Evolutionary conservation across 2,329 filamentous ascomycete species (phyloP).

Genomic region (Beauveria australis): DNA sequence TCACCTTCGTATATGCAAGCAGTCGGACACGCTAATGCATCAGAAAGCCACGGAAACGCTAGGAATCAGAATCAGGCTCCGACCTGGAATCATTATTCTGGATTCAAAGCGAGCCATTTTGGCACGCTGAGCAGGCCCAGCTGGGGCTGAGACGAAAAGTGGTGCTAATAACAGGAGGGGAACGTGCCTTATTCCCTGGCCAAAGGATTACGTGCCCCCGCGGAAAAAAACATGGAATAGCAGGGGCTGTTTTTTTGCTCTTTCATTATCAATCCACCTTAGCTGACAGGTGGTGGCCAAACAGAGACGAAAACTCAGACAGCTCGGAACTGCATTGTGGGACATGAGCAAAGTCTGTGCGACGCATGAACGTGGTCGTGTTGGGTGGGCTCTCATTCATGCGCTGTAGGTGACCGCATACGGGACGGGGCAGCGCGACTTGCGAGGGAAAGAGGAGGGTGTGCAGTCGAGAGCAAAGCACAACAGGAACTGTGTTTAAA

Average conservation of each 20-base stretch:
- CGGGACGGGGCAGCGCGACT: neutral
- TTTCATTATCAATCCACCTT: no score
- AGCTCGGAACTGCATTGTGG: neutral
- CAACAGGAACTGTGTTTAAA: no score
- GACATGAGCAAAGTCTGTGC: neutral
- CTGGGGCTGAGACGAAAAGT: neutral
- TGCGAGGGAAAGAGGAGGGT: no score
- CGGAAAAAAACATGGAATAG: no score
- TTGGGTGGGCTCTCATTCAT: neutral
- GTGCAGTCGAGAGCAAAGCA: no score
- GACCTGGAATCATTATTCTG: neutral
- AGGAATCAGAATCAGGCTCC: neutral
- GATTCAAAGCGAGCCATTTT: neutral
- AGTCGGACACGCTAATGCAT: neutral
- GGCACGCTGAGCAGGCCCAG: neutral
- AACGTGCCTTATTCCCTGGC: neutral
- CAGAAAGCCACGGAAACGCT: neutral
- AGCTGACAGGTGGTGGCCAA: no score
- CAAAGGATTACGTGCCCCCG: no score
- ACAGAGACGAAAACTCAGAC: neutral
- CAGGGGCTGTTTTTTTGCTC: neutral
- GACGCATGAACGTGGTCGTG: neutral
- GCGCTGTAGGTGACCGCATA: neutral
- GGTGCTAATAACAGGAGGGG: neutral
- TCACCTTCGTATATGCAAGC: slow-evolving; percentile 3